Evolutionary conservation across 2,329 filamentous ascomycete species (phyloP).

Genomic region (Hymenoscyphus occultus): DNA sequence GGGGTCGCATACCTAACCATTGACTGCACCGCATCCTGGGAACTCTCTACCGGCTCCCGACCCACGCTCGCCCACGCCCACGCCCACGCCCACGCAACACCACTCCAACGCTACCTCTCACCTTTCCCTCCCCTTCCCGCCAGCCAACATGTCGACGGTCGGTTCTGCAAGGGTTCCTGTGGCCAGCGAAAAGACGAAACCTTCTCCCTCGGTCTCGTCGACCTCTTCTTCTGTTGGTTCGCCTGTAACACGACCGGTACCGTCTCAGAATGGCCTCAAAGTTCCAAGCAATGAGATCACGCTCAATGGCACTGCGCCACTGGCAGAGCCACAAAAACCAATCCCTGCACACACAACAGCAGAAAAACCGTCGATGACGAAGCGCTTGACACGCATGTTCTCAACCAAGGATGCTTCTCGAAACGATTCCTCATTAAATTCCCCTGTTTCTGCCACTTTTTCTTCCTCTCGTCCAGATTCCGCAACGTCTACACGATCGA

Average conservation of each 20-base stretch:
- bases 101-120: background rate
- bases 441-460: slow-evolving; percentile 34
- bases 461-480: slow-evolving; percentile 30
- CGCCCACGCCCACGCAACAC: slow-evolving; percentile 1
- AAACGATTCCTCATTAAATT: slow-evolving; percentile 28
- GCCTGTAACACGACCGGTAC: slow-evolving; percentile 26
- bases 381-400: slow-evolving; percentile 64
- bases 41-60: slow-evolving; percentile 3
- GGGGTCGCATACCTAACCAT: slow-evolving; percentile 1
- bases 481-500: slow-evolving; percentile 30
- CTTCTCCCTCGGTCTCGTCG: slow-evolving; percentile 30
- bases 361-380: slow-evolving; percentile 61
- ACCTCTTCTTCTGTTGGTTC: slow-evolving; percentile 29
- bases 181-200: slow-evolving; percentile 23
- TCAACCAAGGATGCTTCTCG: slow-evolving; percentile 51
- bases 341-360: slow-evolving; percentile 21
- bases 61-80: background rate
- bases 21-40: background rate
- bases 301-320: slow-evolving; percentile 35
- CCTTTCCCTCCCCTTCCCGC: background rate
- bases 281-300: slow-evolving; percentile 31
- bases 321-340: slow-evolving; percentile 29
- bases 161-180: slow-evolving; percentile 26
- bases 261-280: slow-evolving; percentile 26
- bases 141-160: slow-evolving; percentile 32